Evolutionary conservation across 2,329 filamentous ascomycete genomes (phyloP).

Genomic region (Emericellopsis atlantica): DNA sequence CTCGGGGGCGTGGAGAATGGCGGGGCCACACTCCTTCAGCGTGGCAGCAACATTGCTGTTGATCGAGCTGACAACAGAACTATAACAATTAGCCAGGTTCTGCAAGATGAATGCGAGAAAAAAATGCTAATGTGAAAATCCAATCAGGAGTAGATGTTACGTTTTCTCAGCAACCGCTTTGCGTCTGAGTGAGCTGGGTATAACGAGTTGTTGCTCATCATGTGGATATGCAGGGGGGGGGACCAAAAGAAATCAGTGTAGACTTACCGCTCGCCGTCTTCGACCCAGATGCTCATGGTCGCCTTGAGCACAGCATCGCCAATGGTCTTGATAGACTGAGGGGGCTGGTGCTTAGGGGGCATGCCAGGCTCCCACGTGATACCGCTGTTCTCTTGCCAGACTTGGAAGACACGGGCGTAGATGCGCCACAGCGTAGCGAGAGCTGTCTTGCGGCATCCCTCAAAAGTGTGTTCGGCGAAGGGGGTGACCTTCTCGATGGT

Average conservation of each 20-base stretch:
- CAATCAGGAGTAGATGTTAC: conserved; percentile 28
- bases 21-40: conserved; percentile 81
- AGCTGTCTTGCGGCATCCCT: conserved; percentile 85
- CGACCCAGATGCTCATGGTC: conserved; percentile 75
- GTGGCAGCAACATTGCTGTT: conserved; percentile 87
- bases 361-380: conserved; percentile 84
- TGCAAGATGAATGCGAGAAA: conserved; percentile 7
- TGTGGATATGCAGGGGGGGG: conserved; percentile 19
- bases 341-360: conserved; percentile 69
- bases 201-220: conserved; percentile 88
- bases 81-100: conserved; percentile 22
- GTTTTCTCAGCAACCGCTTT: conserved; percentile 82
- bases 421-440: conserved; percentile 87
- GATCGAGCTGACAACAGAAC: conserved; percentile 83
- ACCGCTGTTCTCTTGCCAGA: conserved; percentile 62
- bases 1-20: conserved; percentile 62
- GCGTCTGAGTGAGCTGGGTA: conserved; percentile 99
- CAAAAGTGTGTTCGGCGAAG: conserved; percentile 78
- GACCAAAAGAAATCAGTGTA: conserved; percentile 6
- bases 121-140: conserved; percentile 13
- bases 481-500: conserved; percentile 71
- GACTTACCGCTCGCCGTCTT: conserved; percentile 88
- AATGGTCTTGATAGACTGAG: conserved; percentile 68
- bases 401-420: conserved; percentile 80
- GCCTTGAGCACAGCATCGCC: conserved; percentile 75